Evolutionary conservation across 805 yeast genomes (phyloP).

Genomic region (Sungouiella thailandica): DNA sequence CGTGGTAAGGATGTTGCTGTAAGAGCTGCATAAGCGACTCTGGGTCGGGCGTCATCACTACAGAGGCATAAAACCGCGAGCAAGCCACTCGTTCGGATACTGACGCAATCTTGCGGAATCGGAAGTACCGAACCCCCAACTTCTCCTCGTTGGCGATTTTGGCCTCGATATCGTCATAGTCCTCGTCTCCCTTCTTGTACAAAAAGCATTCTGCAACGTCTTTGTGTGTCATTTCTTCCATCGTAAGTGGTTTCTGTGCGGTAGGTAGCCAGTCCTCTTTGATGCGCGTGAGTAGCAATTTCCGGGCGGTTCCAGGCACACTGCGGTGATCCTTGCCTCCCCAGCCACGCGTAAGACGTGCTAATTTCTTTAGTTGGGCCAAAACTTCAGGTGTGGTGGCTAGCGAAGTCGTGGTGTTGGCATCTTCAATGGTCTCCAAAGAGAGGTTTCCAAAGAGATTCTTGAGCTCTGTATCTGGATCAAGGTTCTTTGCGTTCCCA

Average conservation of each 20-base stretch:
- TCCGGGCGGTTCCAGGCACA: conserved; percentile 71
- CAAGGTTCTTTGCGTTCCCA: conserved; percentile 47
- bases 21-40: conserved; percentile 60
- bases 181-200: conserved; percentile 31
- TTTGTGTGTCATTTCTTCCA: conserved; percentile 47
- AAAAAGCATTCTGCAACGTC: conserved; percentile 33
- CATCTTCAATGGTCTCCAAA: conserved; percentile 64
- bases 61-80: conserved; percentile 56
- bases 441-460: conserved; percentile 69
- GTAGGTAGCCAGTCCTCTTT: conserved; percentile 82
- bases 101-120: conserved; percentile 38
- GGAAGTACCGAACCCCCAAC: conserved; percentile 53
- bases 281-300: conserved; percentile 62
- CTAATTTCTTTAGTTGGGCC: conserved; percentile 55
- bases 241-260: conserved; percentile 49
- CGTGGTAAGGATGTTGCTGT: conserved; percentile 65
- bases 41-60: conserved; percentile 72
- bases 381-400: conserved; percentile 65
- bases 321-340: conserved; percentile 71
- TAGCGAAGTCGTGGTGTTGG: conserved; percentile 67
- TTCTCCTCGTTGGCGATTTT: conserved; percentile 28
- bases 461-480: conserved; percentile 72
- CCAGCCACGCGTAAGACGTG: conserved; percentile 71
- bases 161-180: conserved; percentile 21
- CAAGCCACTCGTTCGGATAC: conserved; percentile 34